Evolutionary conservation across 1,139 yeast genomes (phyloP).

Genomic region (Yamadazyma conglobata): DNA sequence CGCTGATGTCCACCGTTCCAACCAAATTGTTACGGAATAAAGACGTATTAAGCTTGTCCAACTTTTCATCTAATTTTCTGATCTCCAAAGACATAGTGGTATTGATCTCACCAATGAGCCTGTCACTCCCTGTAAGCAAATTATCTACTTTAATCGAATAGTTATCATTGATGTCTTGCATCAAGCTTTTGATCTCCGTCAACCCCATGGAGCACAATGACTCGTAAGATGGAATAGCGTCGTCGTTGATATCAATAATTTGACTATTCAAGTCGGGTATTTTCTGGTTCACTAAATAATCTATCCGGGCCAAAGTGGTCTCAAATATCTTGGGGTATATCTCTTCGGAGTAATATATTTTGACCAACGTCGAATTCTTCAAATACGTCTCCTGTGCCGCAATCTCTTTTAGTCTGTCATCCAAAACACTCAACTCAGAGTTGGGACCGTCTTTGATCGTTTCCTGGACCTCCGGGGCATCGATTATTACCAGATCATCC

Average conservation of each 20-base stretch:
- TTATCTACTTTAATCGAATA: constrained; percentile 58
- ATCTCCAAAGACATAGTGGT: constrained; percentile 74
- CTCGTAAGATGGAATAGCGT: constrained; percentile 36
- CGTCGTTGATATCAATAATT: constrained; percentile 32
- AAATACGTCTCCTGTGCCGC: constrained; percentile 12
- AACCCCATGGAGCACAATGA: constrained; percentile 30
- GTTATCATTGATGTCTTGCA: constrained; percentile 39
- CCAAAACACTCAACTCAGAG: constrained; percentile 1
- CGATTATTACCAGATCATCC: constrained; percentile 7
- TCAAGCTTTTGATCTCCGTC: constrained; percentile 36
- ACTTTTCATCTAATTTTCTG: constrained; percentile 64
- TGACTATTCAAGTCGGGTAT: constrained; percentile 23
- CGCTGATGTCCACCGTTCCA: constrained; percentile 24
- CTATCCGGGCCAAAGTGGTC: constrained; percentile 18
- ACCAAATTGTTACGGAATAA: constrained; percentile 28
- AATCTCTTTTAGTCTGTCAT: constrained; percentile 8
- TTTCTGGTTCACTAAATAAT: constrained; percentile 20
- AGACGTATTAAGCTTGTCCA: constrained; percentile 51
- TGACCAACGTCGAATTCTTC: constrained; percentile 15
- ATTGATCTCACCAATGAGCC: constrained; percentile 77
- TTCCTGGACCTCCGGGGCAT: neutral
- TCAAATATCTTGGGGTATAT: constrained; percentile 29
- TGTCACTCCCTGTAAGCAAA: constrained; percentile 65
- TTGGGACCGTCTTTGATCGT: neutral
- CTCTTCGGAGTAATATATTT: constrained; percentile 24